A percentile compares a stretch with the other conserved stretches of the same genome.
phyloP scores from a whole-genome alignment of 208 protist species.

The Tritrichomonas musculus region DNA sequence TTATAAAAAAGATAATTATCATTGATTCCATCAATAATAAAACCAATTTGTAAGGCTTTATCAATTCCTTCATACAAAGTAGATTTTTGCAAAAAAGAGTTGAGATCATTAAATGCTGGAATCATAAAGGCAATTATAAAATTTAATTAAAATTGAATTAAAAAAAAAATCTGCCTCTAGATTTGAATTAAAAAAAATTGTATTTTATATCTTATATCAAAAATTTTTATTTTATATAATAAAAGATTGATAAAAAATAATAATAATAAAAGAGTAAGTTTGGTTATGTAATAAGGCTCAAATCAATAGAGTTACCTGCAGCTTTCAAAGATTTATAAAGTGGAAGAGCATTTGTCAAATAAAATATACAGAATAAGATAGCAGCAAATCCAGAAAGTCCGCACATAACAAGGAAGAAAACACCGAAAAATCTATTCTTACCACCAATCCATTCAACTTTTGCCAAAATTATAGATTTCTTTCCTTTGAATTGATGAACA shows the following conservation, averaged over 20 bases:
- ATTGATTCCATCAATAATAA: too few relatives aligned
- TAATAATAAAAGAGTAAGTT: background rate
- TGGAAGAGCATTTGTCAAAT: background rate
- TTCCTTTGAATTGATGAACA: constrained; percentile 71
- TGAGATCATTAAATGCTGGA: too few relatives aligned
- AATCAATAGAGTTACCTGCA: background rate
- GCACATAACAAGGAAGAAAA: constrained; percentile 76
- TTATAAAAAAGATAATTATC: too few relatives aligned
- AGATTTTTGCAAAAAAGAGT: too few relatives aligned
- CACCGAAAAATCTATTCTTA: constrained; percentile 77
- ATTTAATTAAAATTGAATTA: too few relatives aligned
- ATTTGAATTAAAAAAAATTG: too few relatives aligned
- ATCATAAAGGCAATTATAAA: too few relatives aligned
- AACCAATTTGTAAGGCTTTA: too few relatives aligned
- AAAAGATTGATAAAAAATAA: background rate
- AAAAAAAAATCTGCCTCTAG: too few relatives aligned
- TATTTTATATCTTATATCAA: background rate
- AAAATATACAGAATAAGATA: background rate
- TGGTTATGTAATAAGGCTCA: background rate
- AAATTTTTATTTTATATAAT: background rate
- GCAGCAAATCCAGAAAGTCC: background rate
- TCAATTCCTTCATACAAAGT: too few relatives aligned
- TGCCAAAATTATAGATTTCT: constrained; percentile 81
- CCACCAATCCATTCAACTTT: constrained; percentile 82
- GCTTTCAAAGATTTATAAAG: background rate